Conservation (phyloP, 1,284 basidiomycete species). For the Rhodotorula sp. region DNA sequence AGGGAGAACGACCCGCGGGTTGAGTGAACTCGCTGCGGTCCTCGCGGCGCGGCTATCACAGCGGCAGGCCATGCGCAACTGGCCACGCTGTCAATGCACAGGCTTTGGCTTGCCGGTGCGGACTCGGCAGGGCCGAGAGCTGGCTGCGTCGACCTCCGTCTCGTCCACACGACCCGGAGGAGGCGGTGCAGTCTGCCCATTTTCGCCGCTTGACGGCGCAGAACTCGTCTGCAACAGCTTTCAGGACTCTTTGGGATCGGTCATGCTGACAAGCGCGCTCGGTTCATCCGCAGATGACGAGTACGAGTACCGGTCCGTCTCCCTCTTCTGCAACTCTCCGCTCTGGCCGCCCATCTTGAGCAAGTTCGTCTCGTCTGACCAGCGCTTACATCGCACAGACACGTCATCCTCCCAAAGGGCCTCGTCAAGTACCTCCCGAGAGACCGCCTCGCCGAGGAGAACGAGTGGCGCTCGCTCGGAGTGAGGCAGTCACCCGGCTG, state of each 20-base stretch:
- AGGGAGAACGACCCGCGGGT: not conserved
- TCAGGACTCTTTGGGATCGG: too few relatives aligned
- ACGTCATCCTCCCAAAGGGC: conserved; percentile 45
- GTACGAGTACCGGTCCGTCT: conserved; percentile 34
- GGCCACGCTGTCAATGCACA: too few relatives aligned
- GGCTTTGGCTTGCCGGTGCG: too few relatives aligned
- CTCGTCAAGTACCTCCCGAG: conserved; percentile 44
- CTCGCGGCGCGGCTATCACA: too few relatives aligned
- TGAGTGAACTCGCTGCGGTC: too few relatives aligned
- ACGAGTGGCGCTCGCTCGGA: conserved; percentile 43
- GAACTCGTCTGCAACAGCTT: not conserved
- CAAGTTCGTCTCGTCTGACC: fast-evolving
- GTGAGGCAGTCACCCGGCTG: conserved; percentile 44
- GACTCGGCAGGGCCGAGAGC: too few relatives aligned
- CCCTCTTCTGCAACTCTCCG: not conserved
- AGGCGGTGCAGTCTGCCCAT: too few relatives aligned
- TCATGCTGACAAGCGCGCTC: not conserved
- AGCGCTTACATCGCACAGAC: conserved; percentile 11
- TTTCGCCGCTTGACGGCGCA: not conserved
- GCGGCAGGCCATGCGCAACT: too few relatives aligned
- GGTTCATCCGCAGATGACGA: conserved; percentile 17
- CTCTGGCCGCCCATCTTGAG: too few relatives aligned
- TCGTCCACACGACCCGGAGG: too few relatives aligned
- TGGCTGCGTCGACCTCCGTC: too few relatives aligned
- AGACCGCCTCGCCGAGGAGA: conserved; percentile 37